phyloP scores from a whole-genome alignment of 139 green algal species.

The Volvox reticuliferus region DNA sequence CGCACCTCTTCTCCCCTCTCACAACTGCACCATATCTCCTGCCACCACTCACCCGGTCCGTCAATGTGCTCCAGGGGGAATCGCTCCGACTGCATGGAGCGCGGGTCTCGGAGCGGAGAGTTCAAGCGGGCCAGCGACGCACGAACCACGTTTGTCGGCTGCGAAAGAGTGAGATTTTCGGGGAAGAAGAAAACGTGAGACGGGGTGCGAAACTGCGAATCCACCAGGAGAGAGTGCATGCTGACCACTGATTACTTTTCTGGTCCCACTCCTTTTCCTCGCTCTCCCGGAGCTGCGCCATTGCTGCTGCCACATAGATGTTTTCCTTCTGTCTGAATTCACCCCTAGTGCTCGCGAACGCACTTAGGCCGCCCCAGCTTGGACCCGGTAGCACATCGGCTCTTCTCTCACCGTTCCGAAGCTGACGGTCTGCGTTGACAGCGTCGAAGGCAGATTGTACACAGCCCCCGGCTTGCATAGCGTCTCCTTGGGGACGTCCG shows the following conservation, averaged over 20 bases:
- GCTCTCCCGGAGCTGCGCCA: too few species aligned
- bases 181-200: too few species aligned
- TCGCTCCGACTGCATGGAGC: constrained; percentile 19
- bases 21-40: background rate
- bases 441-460: constrained; percentile 40
- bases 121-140: background rate
- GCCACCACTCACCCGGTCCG: background rate
- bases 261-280: too few species aligned
- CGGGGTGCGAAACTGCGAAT: too few species aligned
- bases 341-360: too few species aligned
- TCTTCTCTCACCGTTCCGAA: constrained; percentile 24
- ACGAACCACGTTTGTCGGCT: background rate
- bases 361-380: too few species aligned
- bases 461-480: constrained; percentile 20
- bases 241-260: too few species aligned
- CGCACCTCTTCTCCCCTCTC: background rate
- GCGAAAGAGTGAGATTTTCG: background rate
- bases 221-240: too few species aligned
- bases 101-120: constrained; percentile 19
- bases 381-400: too few species aligned
- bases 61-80: constrained; percentile 40
- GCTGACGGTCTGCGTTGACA: background rate
- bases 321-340: too few species aligned
- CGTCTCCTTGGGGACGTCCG: constrained; percentile 21
- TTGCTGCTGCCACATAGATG: too few species aligned